Percentiles rank a stretch among this genome's conserved stretches.
These are phyloP conservation scores for Talaromyces sp. DNA, from an alignment of 2,329 filamentous ascomycete genomes.

Conservation along the genomic window DNA sequence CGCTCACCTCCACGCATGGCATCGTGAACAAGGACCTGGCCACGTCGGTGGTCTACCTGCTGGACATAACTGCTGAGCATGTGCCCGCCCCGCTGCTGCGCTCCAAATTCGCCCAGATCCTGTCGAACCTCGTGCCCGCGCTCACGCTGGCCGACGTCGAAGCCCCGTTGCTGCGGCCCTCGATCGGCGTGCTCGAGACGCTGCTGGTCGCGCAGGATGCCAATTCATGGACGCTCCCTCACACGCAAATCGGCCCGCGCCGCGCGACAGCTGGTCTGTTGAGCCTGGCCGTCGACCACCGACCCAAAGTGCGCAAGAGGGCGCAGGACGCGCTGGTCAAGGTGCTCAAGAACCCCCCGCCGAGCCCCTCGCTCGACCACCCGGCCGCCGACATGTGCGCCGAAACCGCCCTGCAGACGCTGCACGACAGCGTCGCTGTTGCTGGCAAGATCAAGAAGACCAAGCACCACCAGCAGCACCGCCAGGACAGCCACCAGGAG, in stretches of 20 bases:
- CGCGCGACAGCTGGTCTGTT: slow-evolving; percentile 82
- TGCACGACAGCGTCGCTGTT: slow-evolving; percentile 64
- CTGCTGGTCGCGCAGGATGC: slow-evolving; percentile 84
- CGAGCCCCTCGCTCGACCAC: slow-evolving; percentile 87
- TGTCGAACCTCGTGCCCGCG: slow-evolving; percentile 77
- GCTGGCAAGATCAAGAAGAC: slow-evolving; percentile 64
- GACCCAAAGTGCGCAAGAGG: slow-evolving; percentile 90
- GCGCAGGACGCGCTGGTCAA: slow-evolving; percentile 83
- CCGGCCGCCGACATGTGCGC: slow-evolving; percentile 95
- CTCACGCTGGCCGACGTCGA: slow-evolving; percentile 76
- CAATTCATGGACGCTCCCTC: slow-evolving; percentile 78
- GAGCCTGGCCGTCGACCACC: slow-evolving; percentile 74
- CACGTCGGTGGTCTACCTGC: slow-evolving; percentile 85
- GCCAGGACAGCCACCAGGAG: slow-evolving; percentile 61
- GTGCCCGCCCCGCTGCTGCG: slow-evolving; percentile 82
- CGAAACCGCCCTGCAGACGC: slow-evolving; percentile 75
- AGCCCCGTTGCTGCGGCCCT: slow-evolving; percentile 77
- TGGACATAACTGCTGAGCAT: slow-evolving; percentile 84
- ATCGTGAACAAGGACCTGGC: slow-evolving; percentile 76
- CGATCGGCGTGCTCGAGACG: slow-evolving; percentile 91
- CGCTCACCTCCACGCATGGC: slow-evolving; percentile 57
- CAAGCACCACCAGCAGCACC: slow-evolving; percentile 24
- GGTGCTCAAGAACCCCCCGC: slow-evolving; percentile 78
- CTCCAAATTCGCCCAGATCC: slow-evolving; percentile 91
- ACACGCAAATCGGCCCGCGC: slow-evolving; percentile 77